phyloP scores from a whole-genome alignment of 441 rosid genomes.

The Gossypium trilobum region DNA sequence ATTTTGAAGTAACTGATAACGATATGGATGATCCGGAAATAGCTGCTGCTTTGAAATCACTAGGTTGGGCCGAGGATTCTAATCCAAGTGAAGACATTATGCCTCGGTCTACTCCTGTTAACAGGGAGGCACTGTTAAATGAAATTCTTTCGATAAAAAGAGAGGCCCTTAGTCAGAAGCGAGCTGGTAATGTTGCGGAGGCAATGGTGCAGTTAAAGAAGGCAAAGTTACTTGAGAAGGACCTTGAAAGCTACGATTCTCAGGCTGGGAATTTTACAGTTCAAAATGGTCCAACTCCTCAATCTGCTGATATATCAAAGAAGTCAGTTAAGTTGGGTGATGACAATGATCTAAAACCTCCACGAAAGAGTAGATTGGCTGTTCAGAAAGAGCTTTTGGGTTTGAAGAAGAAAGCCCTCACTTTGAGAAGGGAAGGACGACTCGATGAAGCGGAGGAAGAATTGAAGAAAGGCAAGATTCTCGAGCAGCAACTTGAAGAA shows the following conservation, averaged over 20 bases:
- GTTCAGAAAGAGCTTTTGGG: slow-evolving; percentile 72
- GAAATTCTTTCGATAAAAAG: slow-evolving; percentile 52
- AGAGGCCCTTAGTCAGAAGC: slow-evolving; percentile 55
- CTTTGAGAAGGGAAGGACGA: slow-evolving; percentile 71
- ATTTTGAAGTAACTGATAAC: slow-evolving; percentile 69
- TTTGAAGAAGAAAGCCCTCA: slow-evolving; percentile 63
- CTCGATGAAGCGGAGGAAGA: slow-evolving; percentile 62
- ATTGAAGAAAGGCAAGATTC: slow-evolving; percentile 54
- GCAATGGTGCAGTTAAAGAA: slow-evolving; percentile 67
- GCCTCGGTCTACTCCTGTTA: slow-evolving; percentile 20
- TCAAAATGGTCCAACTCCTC: slow-evolving; percentile 19
- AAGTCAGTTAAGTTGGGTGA: slow-evolving; percentile 17
- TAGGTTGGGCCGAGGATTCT: slow-evolving; percentile 72
- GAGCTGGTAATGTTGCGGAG: slow-evolving; percentile 49
- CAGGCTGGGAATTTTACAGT: slow-evolving; percentile 10
- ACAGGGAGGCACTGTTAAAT: slow-evolving; percentile 34
- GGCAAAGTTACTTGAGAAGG: slow-evolving; percentile 64
- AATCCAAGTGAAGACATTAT: slow-evolving; percentile 23
- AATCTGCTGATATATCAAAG: slow-evolving; percentile 19
- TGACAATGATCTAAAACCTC: slow-evolving; percentile 20
- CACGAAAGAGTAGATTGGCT: slow-evolving; percentile 41
- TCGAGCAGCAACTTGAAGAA: slow-evolving; percentile 64
- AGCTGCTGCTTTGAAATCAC: slow-evolving; percentile 53
- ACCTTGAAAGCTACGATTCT: slow-evolving; percentile 34
- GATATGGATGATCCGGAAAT: slow-evolving; percentile 82